A percentile compares a stretch with the other conserved stretches of the same genome.
phyloP scores from a whole-genome alignment of 106 monocot species.

The Gastrodia elata region DNA sequence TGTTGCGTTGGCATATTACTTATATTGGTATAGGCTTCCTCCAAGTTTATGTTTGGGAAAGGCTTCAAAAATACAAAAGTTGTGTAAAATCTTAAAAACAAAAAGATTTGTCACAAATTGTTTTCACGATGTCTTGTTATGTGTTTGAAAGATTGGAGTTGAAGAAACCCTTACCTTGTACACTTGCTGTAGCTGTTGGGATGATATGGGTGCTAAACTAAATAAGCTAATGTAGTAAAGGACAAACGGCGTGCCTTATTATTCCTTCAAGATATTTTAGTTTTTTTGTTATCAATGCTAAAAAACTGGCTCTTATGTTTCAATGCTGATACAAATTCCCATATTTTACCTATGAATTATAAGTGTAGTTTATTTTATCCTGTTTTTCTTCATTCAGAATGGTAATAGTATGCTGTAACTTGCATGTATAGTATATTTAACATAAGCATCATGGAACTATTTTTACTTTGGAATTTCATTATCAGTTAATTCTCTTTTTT shows the following conservation, averaged over 20 bases:
- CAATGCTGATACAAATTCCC: background rate
- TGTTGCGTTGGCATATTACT: background rate
- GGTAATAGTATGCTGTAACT: background rate
- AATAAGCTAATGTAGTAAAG: too few species aligned
- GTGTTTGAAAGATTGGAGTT: background rate
- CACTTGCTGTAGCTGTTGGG: background rate
- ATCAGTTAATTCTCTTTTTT: background rate
- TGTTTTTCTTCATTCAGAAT: background rate
- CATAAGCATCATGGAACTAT: background rate
- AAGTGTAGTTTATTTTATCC: background rate
- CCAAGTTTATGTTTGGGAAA: background rate
- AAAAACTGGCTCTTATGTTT: background rate
- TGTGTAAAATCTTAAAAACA: background rate
- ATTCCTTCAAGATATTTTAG: background rate
- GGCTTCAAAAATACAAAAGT: background rate
- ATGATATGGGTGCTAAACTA: background rate
- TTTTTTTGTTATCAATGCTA: background rate
- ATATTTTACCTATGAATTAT: background rate
- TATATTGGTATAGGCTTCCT: background rate
- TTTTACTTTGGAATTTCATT: background rate
- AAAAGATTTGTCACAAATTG: background rate
- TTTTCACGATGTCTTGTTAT: background rate
- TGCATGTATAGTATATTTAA: background rate
- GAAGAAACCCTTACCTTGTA: background rate
- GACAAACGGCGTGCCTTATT: too few species aligned